phyloP scores from a whole-genome alignment of 208 protist genomes.

The Naegleria gruberi region DNA sequence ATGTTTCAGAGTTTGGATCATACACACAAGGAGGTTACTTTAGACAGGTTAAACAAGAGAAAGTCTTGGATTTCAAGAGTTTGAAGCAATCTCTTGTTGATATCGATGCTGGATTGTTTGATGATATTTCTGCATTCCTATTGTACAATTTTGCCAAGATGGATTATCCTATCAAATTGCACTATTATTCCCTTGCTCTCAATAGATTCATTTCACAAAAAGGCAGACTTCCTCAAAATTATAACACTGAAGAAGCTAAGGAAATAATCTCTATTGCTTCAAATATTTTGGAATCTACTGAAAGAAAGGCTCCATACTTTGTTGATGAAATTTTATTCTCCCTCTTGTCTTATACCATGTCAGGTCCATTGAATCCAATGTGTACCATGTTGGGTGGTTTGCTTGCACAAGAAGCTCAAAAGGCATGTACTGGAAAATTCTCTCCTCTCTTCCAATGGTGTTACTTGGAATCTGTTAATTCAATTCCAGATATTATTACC shows the following conservation, averaged over 20 bases:
- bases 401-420: slow-evolving; percentile 54
- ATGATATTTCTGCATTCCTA: neutral
- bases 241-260: slow-evolving; percentile 25
- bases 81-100: slow-evolving; percentile 32
- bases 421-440: slow-evolving; percentile 43
- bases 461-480: slow-evolving; percentile 32
- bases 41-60: neutral
- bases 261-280: slow-evolving; percentile 24
- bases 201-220: slow-evolving; percentile 21
- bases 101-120: neutral
- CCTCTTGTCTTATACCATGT: neutral
- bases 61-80: neutral
- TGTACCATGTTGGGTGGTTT: slow-evolving; percentile 49
- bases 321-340: neutral
- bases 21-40: slow-evolving; percentile 4
- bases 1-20: neutral
- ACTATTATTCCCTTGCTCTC: neutral
- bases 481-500: slow-evolving; percentile 24
- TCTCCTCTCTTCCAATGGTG: slow-evolving; percentile 40
- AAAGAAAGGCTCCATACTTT: neutral
- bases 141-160: slow-evolving; percentile 31
- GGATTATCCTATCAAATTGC: neutral
- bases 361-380: slow-evolving; percentile 35
- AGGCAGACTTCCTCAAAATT: slow-evolving; percentile 4
- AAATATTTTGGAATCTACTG: neutral